phyloP scores from a whole-genome alignment of 1,284 basidiomycete genomes.

The Boletus calvinii region DNA sequence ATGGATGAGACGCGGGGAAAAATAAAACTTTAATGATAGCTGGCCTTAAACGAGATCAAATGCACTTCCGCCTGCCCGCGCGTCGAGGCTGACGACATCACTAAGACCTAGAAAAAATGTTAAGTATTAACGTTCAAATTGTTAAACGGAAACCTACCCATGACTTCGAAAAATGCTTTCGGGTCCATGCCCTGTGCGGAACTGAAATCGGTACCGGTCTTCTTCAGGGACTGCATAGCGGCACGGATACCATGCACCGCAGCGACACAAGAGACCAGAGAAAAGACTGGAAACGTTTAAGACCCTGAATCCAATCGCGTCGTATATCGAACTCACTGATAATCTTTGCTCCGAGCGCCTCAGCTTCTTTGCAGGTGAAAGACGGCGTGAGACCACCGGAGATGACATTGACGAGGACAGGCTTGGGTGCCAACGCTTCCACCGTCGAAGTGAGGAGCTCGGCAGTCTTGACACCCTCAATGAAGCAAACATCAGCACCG shows the following conservation, averaged over 20 bases:
- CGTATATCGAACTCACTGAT: slow-evolving; percentile 51
- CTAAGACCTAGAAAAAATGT: slow-evolving; percentile 44
- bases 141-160: slow-evolving; percentile 42
- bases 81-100: slow-evolving; percentile 57
- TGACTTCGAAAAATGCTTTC: slow-evolving; percentile 72
- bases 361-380: slow-evolving; percentile 67
- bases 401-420: slow-evolving; percentile 76
- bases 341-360: slow-evolving; percentile 68
- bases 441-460: slow-evolving; percentile 66
- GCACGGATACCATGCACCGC: slow-evolving; percentile 70
- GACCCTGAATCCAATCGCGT: background rate
- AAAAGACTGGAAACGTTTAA: slow-evolving; percentile 49
- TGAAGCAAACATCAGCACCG: slow-evolving; percentile 83
- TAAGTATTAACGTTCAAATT: background rate
- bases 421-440: slow-evolving; percentile 65
- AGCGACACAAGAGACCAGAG: slow-evolving; percentile 68
- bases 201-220: slow-evolving; percentile 70
- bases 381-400: slow-evolving; percentile 74
- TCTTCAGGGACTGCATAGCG: slow-evolving; percentile 71
- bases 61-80: slow-evolving; percentile 57
- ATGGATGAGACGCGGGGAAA: background rate
- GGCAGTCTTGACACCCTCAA: slow-evolving; percentile 75
- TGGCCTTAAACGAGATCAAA: slow-evolving; percentile 47
- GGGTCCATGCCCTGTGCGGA: slow-evolving; percentile 75
- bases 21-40: background rate